Base-by-base conservation (phyloP, 2,329 filamentous ascomycete species). In the Neocucurbitaria cava region DNA sequence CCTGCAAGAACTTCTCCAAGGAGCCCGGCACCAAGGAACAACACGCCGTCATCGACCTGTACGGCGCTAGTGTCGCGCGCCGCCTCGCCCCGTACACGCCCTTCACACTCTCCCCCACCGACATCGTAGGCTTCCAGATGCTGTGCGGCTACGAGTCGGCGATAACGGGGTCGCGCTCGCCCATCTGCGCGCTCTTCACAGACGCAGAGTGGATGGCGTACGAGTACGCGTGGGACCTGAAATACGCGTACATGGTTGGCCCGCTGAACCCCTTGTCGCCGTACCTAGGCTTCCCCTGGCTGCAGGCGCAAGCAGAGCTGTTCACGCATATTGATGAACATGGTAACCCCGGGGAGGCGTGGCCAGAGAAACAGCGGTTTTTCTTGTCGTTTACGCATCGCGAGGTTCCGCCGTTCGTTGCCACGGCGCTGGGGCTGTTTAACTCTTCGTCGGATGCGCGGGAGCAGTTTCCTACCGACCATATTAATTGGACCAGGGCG, bases 341-440 rank as follows among this genome's bases (percentile, higher is more conserved):
- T 73, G 23, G 76, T 82, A 47, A 70, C 69, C 2, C 75, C 83
- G 30, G 69, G 82, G 49, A 71, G 57, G 56, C 66, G 53, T 50
- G 73, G 72, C 47, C 68, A 1, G 60, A 66, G 8, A 68, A 74
- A 18, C 82, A 89, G 65, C 85, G 88, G 43, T 79, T 89, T 15
- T 87, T 86, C 65, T 78, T 89, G 33, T 85, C 84, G 54, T 89
- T 89, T 74, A 89, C 87, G 0, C 87, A 89, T 67, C 82, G 87
- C 13, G 87, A 89, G 69, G 77, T 89, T 3, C 87, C 87, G 0
- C 87, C 87, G 0, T 87, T 86, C 62, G 84, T 89, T 1, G 77
- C 86, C 1, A 87, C 88, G 0, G 86, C 87, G 0, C 81, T 89
- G 70, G 87, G 87, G 0, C 76, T 89, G 1, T 89, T 89, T 79